A percentile compares a stretch with the other conserved stretches of the same genome.
phyloP scores from a whole-genome alignment of 2,329 filamentous ascomycete genomes.

The Ascochyta koolunga region DNA sequence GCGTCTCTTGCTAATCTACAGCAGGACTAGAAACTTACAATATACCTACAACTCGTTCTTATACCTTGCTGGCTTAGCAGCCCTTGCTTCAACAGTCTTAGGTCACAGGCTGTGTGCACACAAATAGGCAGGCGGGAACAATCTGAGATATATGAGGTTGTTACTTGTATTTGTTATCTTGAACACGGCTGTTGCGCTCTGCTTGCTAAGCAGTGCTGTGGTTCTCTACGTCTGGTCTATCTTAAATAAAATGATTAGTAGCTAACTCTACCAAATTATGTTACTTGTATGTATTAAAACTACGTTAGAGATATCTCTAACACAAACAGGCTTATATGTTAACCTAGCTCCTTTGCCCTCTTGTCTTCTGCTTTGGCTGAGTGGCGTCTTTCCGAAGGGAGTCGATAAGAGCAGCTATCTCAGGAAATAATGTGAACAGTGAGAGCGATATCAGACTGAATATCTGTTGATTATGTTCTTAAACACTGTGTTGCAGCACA shows the following conservation, averaged over 20 bases:
- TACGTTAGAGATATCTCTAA: not conserved
- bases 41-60: not conserved
- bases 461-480: not conserved
- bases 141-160: not conserved
- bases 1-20: not conserved
- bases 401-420: not conserved
- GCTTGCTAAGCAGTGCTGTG: not conserved
- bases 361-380: not conserved
- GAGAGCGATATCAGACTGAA: not conserved
- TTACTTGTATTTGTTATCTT: not conserved
- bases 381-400: not conserved
- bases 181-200: not conserved
- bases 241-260: not conserved
- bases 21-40: not conserved
- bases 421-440: not conserved
- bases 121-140: not conserved
- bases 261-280: not conserved
- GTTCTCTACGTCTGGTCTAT: not conserved
- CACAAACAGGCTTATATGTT: not conserved
- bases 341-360: not conserved
- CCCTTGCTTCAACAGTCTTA: not conserved
- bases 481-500: not conserved
- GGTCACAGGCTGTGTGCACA: not conserved
- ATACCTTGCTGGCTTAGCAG: not conserved
- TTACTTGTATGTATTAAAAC: not conserved